Percentiles rank a stretch among this genome's conserved stretches.
Conservation (phyloP, 1,284 basidiomycete species). For the Schizophyllum amplum region DNA sequence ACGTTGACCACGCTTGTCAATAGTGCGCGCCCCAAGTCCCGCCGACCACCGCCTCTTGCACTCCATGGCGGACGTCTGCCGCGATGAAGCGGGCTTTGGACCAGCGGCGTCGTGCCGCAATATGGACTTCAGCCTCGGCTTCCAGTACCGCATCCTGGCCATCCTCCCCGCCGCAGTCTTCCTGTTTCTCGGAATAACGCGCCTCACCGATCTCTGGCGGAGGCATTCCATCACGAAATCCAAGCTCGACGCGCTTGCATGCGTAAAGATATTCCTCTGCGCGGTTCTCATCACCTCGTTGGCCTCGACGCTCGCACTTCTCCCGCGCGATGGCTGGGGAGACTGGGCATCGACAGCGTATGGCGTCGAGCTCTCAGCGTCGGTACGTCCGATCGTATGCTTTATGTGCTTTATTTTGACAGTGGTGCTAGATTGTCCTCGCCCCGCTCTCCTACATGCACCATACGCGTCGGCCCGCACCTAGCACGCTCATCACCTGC, state of each 20-base stretch:
- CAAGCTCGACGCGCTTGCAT: constrained; percentile 5
- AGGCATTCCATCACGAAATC: constrained; percentile 2
- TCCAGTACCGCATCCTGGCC: constrained; percentile 3
- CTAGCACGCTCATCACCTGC: constrained; percentile 4
- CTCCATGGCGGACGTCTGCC: constrained; percentile 2
- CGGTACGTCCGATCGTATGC: not conserved
- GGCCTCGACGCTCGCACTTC: constrained; percentile 1
- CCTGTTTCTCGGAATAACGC: not conserved
- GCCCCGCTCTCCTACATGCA: constrained; percentile 8
- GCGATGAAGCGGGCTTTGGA: constrained; percentile 4
- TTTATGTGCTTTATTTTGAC: no score
- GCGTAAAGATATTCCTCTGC: not conserved
- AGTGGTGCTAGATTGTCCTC: not conserved
- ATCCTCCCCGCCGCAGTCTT: constrained; percentile 1
- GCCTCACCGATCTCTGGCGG: not conserved
- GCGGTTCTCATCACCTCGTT: constrained; percentile 1
- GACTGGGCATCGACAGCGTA: constrained; percentile 7
- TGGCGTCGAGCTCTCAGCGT: constrained; percentile 2
- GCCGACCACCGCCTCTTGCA: not conserved
- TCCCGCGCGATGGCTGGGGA: constrained; percentile 6
- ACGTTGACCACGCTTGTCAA: not conserved
- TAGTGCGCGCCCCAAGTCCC: not conserved
- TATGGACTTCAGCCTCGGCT: not conserved
- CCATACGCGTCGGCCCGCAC: constrained; percentile 6
- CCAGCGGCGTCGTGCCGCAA: not conserved